phyloP scores from a whole-genome alignment of 768 basidiomycete genomes.

The Russula foetens region DNA sequence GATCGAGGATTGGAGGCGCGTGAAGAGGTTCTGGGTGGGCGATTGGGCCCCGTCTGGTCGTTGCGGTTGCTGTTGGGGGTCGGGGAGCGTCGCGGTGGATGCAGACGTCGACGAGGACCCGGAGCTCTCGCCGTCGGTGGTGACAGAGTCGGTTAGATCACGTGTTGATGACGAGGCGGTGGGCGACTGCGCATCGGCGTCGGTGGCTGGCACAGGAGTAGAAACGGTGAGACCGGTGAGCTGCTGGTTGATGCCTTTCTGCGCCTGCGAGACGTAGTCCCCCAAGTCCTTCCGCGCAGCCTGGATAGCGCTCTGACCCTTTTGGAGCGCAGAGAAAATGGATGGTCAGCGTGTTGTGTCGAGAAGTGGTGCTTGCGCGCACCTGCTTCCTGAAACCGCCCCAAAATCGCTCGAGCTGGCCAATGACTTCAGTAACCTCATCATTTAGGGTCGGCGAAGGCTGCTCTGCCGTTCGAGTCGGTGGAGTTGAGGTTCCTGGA shows the following conservation, averaged over 20 bases:
- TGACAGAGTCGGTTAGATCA: constrained; percentile 8
- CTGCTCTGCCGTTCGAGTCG: constrained; percentile 26
- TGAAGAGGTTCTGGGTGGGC: constrained; percentile 43
- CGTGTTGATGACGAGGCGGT: constrained; percentile 24
- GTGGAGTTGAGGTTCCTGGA: constrained; percentile 14
- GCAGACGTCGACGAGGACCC: constrained; percentile 21
- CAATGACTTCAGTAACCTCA: constrained; percentile 83
- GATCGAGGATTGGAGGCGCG: constrained; percentile 64
- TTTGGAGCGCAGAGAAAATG: neutral
- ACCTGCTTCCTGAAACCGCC: constrained; percentile 88
- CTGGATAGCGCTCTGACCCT: constrained; percentile 67
- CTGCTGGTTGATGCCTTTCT: constrained; percentile 63
- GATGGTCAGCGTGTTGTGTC: neutral
- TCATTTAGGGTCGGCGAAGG: constrained; percentile 63
- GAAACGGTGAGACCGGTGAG: constrained; percentile 32
- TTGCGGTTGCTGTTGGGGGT: constrained; percentile 3
- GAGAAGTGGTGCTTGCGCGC: constrained; percentile 20
- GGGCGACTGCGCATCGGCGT: constrained; percentile 15
- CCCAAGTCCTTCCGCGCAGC: constrained; percentile 65
- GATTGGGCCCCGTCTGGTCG: neutral
- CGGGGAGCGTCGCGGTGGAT: constrained; percentile 8
- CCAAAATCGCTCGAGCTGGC: constrained; percentile 84
- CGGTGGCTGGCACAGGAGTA: neutral
- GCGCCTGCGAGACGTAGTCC: constrained; percentile 70
- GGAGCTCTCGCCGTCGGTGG: constrained; percentile 19